These are phyloP conservation scores for Fusarium bulbicola DNA, from an alignment of 2,329 filamentous ascomycete species.

Conservation along the genomic window DNA sequence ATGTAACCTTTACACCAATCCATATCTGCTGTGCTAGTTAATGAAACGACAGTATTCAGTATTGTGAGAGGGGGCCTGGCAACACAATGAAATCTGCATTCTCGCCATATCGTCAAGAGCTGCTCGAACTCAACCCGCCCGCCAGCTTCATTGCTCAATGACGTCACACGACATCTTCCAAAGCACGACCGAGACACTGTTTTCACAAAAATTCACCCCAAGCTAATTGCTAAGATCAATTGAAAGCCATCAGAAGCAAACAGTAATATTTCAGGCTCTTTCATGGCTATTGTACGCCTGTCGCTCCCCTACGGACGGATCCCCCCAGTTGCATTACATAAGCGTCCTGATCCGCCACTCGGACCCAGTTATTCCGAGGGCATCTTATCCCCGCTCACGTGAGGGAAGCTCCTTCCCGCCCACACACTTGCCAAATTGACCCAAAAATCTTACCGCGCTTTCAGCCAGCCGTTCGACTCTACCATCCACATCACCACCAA, in stretches of 20 bases:
- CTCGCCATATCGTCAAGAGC: not conserved
- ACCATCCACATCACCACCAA: conserved; percentile 50
- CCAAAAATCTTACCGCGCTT: conserved; percentile 46
- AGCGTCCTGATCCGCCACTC: not conserved
- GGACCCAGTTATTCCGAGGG: conserved; percentile 48
- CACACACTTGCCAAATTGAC: conserved; percentile 53
- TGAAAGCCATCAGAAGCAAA: not conserved
- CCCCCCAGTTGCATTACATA: conserved; percentile 2
- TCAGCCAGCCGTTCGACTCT: conserved; percentile 41
- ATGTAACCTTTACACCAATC: not conserved
- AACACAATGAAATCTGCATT: not conserved
- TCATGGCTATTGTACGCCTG: no score
- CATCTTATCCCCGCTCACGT: conserved; percentile 49
- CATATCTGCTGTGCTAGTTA: fast-evolving
- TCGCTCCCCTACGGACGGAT: not conserved
- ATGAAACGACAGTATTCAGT: not conserved
- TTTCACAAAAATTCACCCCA: fast-evolving
- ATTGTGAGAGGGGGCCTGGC: not conserved
- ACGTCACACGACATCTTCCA: not conserved
- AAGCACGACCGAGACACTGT: fast-evolving
- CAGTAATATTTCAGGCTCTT: not conserved
- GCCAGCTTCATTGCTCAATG: not conserved
- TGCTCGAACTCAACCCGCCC: not conserved
- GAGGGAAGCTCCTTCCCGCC: conserved; percentile 44
- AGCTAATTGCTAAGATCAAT: fast-evolving